Base-by-base conservation (phyloP, 306 rosid species). In the Pachyrhizus erosus region DNA sequence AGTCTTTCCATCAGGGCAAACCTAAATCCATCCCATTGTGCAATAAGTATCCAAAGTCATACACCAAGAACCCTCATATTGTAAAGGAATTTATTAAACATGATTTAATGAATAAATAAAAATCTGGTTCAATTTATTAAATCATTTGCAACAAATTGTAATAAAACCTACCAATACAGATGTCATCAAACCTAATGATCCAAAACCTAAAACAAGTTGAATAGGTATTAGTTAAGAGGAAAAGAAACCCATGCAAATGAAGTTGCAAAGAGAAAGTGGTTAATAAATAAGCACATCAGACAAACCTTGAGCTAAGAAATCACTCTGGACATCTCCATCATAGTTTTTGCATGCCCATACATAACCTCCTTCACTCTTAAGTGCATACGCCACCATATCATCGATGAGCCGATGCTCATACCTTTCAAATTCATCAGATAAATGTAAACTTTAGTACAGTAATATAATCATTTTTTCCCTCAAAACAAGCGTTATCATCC, bases 291-390 rank as follows among this genome's bases (percentile, higher is more conserved):
- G 64, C 65, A 69, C 15, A 52, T 37, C 46, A 45, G 17, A 87
- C 89, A 70, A 76, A 96, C 99, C 99, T 96, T 96, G 99, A 57
- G 99, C 99, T 77, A 96, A 90, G 91, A 96, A 88, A 83, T 96
- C 99, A 82, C 99, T 96, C 87, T 96, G 99, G 48, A 96, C 98
- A 82, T 96, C 99, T 80, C 99, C 99, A 88, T 96, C 98, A 83
- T 96, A 96, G 86, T 96, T 96, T 89, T 96, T 96, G 97, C 99
- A 96, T 67, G 99, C 99, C 99, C 99, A 96, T 70, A 96, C 99
- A 89, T 96, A 96, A 62, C 97, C 99, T 87, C 99, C 99, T 34
- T 96, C 99, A 52, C 99, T 93, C 92, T 96, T 96, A 76, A 96
- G 81, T 9, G 98, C 98, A 86, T 96, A 96, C 1, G 99, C 99